phyloP scores from a whole-genome alignment of 495 filamentous ascomycete genomes.

The Annulohypoxylon bovei region DNA sequence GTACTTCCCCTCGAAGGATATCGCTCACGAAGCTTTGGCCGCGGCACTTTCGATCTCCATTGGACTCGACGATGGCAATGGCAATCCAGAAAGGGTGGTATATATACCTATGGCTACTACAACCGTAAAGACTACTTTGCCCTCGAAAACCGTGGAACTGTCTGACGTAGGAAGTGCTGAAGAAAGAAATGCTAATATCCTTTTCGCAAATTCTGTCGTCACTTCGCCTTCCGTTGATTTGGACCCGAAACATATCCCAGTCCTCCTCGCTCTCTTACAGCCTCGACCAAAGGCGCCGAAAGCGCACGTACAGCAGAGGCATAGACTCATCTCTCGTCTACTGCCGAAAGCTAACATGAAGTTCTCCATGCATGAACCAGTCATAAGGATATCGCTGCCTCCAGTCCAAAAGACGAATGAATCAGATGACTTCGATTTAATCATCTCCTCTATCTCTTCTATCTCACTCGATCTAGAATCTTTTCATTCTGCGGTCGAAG shows the following conservation, averaged over 20 bases:
- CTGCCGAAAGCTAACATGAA: constrained; percentile 96
- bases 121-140: constrained; percentile 92
- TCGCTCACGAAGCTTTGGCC: constrained; percentile 93
- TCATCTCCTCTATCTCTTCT: constrained; percentile 93
- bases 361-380: constrained; percentile 94
- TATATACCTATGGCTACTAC: constrained; percentile 99
- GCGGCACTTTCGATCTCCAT: constrained; percentile 92
- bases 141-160: constrained; percentile 90
- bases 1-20: constrained; percentile 94
- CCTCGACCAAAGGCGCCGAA: constrained; percentile 63
- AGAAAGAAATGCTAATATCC: constrained; percentile 93
- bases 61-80: constrained; percentile 86
- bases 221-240: constrained; percentile 96
- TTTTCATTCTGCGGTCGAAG: constrained; percentile 85
- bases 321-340: constrained; percentile 85
- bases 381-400: constrained; percentile 86
- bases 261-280: constrained; percentile 79
- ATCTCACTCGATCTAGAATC: constrained; percentile 93
- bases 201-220: constrained; percentile 94
- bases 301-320: constrained; percentile 55
- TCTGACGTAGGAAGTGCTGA: constrained; percentile 77
- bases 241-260: constrained; percentile 91
- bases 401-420: constrained; percentile 69
- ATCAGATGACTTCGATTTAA: constrained; percentile 85
- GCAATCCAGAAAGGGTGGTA: constrained; percentile 83